phyloP scores from a whole-genome alignment of 139 green algal genomes.

The Auxenochlorella pyrenoidosa region DNA sequence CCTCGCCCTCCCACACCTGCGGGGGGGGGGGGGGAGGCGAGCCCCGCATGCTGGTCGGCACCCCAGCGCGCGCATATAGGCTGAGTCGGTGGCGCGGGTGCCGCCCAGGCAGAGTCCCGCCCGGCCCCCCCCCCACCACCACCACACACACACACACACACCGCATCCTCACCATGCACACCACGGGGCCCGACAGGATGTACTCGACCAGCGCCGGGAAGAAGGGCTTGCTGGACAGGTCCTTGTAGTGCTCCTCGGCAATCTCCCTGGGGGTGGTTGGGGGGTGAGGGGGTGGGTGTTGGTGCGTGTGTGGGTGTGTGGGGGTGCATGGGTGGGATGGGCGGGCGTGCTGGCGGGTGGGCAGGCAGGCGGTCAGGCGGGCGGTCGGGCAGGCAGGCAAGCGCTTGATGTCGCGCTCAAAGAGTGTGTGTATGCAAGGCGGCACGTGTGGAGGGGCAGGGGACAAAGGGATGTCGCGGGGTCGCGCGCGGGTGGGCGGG shows the following conservation, averaged over 20 bases:
- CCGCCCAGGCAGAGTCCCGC: too few relatives aligned
- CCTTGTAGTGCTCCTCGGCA: slow-evolving; percentile 96
- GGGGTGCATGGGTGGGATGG: too few relatives aligned
- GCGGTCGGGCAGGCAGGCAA: too few relatives aligned
- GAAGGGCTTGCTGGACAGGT: slow-evolving; percentile 94
- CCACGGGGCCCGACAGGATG: slow-evolving; percentile 97
- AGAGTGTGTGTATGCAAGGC: not conserved
- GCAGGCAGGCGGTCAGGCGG: too few relatives aligned
- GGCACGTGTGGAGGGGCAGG: not conserved
- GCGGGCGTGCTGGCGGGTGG: too few relatives aligned
- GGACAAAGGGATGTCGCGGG: not conserved
- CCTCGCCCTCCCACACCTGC: slow-evolving; percentile 95
- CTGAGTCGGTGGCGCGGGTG: too few relatives aligned
- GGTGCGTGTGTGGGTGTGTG: not conserved
- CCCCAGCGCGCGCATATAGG: too few relatives aligned
- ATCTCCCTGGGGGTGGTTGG: slow-evolving; percentile 45
- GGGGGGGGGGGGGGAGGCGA: not conserved
- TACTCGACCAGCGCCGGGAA: slow-evolving; percentile 96
- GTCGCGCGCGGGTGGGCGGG: not conserved
- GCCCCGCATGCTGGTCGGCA: too few relatives aligned
- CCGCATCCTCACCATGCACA: slow-evolving; percentile 88
- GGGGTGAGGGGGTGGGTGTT: not conserved
- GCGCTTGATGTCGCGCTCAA: too few relatives aligned
- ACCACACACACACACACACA: too few relatives aligned
- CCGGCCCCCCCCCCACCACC: too few relatives aligned